Evolutionary conservation across 2,329 filamentous ascomycete species (phyloP), one percentile per base, ranked within the genome.

Genomic region (Sporothrix sp.): DNA sequence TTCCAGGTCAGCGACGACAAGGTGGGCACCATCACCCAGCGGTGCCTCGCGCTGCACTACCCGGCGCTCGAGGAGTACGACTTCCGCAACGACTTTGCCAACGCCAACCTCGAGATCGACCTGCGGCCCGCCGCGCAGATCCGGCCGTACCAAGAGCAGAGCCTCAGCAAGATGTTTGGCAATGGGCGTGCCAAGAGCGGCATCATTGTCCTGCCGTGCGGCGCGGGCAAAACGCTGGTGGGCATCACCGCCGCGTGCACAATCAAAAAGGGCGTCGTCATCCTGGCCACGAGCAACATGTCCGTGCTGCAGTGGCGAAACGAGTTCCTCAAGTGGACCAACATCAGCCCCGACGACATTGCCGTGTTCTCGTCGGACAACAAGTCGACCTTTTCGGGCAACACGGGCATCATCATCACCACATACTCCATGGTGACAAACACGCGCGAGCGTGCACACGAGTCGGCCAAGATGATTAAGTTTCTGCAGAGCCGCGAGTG

Each of bases 401-500:
- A 88, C 62, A 95, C 93, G 1, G 93, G 93, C 63, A 90, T 98
- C 57, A 94, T 98, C 58, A 89, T 98, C 48, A 95, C 90, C 10
- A 98, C 93, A 1, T 98, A 98, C 66, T 93, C 88, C 53, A 98
- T 98, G 93, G 89, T 98, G n/a, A 95, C 88, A 8, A 87, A 93
- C 61, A 89, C 84, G 13, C 79, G 88, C 45, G 85, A 87, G 53
- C 79, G 91, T 52, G 91, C 93, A 2, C 84, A 97, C 63, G 91
- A 98, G 64, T 87, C 91, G 85, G 90, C 59, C 88, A 90, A 0
- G 84, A 91, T 58, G 81, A 96, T 98, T 88, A 83, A 93, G 55
- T 97, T 95, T 64, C 77, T 98, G 56, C 83, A 82, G 16, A 77
- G 78, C 3, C 82, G 90, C 56, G 93, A 98, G 74, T 98, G 93